phyloP scores from a whole-genome alignment of 163 green algal genomes.

The Scenedesmus sp. region DNA sequence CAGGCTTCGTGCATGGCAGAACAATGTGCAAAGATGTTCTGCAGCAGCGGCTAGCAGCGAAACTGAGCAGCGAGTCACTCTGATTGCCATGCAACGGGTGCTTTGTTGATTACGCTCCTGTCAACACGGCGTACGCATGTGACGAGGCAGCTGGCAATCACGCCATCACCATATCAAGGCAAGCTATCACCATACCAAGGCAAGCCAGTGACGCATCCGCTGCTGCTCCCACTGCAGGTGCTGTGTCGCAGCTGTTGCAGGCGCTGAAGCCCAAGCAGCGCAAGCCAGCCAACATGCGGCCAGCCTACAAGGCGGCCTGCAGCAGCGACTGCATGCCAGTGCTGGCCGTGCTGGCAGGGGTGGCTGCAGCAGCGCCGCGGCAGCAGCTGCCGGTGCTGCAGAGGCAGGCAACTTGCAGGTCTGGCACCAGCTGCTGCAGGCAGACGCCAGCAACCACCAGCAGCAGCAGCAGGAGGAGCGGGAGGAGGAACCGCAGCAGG shows the following conservation, averaged over 20 bases:
- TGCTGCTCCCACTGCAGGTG: background rate
- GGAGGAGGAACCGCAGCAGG: background rate
- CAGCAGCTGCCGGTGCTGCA: background rate
- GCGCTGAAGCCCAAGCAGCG: background rate
- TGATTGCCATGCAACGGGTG: no score
- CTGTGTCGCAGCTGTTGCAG: background rate
- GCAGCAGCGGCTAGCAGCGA: no score
- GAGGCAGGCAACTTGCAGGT: background rate
- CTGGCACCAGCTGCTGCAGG: background rate
- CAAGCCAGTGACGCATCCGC: no score
- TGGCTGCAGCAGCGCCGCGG: background rate
- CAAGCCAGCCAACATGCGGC: background rate
- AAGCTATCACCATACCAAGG: no score
- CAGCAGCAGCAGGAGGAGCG: background rate
- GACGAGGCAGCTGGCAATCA: no score
- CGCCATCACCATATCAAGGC: no score
- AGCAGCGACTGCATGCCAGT: background rate
- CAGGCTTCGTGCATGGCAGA: no score
- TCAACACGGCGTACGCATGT: no score
- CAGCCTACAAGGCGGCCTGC: background rate
- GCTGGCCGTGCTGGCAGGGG: background rate
- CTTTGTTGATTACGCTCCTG: no score
- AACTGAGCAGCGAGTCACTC: no score
- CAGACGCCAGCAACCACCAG: background rate
- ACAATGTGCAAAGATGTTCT: no score